A percentile compares a stretch with the other conserved stretches of the same genome.
phyloP scores from a whole-genome alignment of 805 yeast genomes.

The Cyberlindnera misumaiensis region DNA sequence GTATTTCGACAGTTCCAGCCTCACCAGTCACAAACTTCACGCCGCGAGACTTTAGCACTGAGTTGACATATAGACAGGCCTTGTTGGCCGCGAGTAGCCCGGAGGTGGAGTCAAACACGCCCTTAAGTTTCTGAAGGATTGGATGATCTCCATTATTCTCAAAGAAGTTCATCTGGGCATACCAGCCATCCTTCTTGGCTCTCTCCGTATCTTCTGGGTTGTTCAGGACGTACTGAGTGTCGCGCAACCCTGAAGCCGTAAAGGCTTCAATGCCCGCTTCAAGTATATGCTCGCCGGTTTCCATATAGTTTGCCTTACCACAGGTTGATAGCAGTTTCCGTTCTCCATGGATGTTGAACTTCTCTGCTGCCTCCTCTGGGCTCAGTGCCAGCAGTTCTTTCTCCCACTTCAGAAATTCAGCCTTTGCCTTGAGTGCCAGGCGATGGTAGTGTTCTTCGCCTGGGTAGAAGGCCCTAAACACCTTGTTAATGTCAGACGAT shows the following conservation, averaged over 20 bases:
- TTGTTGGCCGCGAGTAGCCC: conserved; percentile 30
- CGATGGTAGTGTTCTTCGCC: conserved; percentile 29
- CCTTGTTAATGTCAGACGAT: conserved; percentile 34
- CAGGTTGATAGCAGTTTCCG: conserved; percentile 10
- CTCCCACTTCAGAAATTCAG: conserved; percentile 12
- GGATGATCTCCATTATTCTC: conserved; percentile 4
- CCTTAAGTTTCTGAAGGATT: conserved; percentile 17
- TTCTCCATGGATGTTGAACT: conserved; percentile 10
- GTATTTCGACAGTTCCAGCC: conserved; percentile 24
- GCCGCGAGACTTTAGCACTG: conserved; percentile 24
- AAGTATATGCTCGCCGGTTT: conserved; percentile 2
- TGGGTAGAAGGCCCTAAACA: conserved; percentile 32
- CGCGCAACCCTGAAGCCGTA: conserved; percentile 9
- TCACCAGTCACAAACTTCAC: conserved; percentile 29
- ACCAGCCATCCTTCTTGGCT: conserved; percentile 26
- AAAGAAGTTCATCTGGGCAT: conserved; percentile 20
- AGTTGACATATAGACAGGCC: conserved; percentile 26
- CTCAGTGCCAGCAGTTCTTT: conserved; percentile 2
- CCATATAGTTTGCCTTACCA: conserved; percentile 11
- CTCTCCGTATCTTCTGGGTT: conserved; percentile 24
- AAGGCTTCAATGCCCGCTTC: conserved; percentile 14
- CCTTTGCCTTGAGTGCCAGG: conserved; percentile 18
- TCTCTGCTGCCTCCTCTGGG: conserved; percentile 10
- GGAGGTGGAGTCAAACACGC: conserved; percentile 24
- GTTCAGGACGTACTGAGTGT: conserved; percentile 22